Conservation (phyloP, 2,329 filamentous ascomycete species). For the Sclerotinia subarctica region DNA sequence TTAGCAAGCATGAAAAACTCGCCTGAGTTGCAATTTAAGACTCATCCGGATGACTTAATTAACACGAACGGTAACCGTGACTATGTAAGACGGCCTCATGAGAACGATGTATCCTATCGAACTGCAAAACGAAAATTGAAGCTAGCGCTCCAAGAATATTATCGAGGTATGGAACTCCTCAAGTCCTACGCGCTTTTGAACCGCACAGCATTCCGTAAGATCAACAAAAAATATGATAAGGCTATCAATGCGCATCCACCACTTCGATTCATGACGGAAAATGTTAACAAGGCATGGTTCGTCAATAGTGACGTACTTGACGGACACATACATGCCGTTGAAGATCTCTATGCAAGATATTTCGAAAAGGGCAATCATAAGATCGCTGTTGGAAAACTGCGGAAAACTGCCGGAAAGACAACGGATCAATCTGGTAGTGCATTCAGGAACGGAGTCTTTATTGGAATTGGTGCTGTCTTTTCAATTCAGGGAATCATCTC, state of each 20-base stretch:
- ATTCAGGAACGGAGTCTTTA: slow-evolving; percentile 61
- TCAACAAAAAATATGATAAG: slow-evolving; percentile 99
- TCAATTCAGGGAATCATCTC: slow-evolving; percentile 63
- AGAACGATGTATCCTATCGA: slow-evolving; percentile 73
- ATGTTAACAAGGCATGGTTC: slow-evolving; percentile 87
- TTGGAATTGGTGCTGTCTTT: slow-evolving; percentile 67
- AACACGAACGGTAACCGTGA: slow-evolving; percentile 43
- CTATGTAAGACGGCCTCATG: slow-evolving; percentile 47
- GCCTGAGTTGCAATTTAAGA: slow-evolving; percentile 43
- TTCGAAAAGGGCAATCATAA: slow-evolving; percentile 94
- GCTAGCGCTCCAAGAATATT: slow-evolving; percentile 86
- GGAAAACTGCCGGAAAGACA: slow-evolving; percentile 62
- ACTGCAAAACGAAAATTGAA: slow-evolving; percentile 91
- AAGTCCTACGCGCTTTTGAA: slow-evolving; percentile 91
- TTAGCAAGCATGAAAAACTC: slow-evolving; percentile 49
- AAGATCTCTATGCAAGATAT: slow-evolving; percentile 91
- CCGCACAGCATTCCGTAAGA: slow-evolving; percentile 89
- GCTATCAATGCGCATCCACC: slow-evolving; percentile 73
- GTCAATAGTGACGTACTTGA: slow-evolving; percentile 86
- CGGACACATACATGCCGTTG: slow-evolving; percentile 72
- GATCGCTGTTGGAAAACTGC: slow-evolving; percentile 81
- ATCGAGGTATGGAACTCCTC: slow-evolving; percentile 83
- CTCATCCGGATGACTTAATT: slow-evolving; percentile 32
- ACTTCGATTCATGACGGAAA: slow-evolving; percentile 82
- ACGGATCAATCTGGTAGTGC: slow-evolving; percentile 55